Conservation (phyloP, 495 filamentous ascomycete species). For the Penicillium odoratum region DNA sequence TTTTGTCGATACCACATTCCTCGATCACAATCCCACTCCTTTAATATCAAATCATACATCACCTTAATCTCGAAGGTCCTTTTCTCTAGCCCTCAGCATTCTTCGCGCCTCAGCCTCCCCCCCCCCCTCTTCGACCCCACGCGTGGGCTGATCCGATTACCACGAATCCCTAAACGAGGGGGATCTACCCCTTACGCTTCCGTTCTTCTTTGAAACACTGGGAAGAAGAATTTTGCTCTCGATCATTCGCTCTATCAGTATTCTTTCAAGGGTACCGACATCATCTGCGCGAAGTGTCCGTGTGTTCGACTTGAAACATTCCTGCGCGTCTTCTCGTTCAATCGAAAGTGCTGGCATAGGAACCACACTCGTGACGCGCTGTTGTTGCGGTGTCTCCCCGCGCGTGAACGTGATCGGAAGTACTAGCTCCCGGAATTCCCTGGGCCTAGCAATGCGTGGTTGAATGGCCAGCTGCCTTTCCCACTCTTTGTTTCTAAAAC, state of each 20-base stretch:
- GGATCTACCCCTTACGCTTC: conserved; percentile 30
- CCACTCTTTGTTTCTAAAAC: background rate
- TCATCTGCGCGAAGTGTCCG: conserved; percentile 16
- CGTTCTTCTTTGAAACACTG: conserved; percentile 22
- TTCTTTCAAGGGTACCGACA: conserved; percentile 11
- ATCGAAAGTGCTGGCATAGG: background rate
- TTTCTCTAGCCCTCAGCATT: conserved; percentile 4
- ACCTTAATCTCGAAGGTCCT: conserved; percentile 5
- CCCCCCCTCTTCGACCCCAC: conserved; percentile 10
- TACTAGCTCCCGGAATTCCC: conserved; percentile 14
- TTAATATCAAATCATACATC: background rate
- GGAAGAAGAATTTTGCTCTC: conserved; percentile 9
- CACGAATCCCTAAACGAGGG: conserved; percentile 15
- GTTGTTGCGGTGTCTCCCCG: conserved; percentile 23
- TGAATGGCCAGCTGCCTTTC: conserved; percentile 21
- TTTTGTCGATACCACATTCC: conserved; percentile 2
- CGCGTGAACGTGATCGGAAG: conserved; percentile 2
- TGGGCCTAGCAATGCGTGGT: conserved; percentile 22
- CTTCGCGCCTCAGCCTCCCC: background rate
- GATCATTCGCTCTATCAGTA: conserved; percentile 1
- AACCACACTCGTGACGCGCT: conserved; percentile 12
- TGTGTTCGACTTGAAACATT: conserved; percentile 27
- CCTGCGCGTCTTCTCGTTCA: conserved; percentile 13
- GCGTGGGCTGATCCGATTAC: conserved; percentile 23
- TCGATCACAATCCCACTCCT: background rate